Evolutionary conservation across 805 yeast genomes (phyloP), one percentile per base, ranked within the genome.

Genomic region (Candida nonsorbophila): DNA sequence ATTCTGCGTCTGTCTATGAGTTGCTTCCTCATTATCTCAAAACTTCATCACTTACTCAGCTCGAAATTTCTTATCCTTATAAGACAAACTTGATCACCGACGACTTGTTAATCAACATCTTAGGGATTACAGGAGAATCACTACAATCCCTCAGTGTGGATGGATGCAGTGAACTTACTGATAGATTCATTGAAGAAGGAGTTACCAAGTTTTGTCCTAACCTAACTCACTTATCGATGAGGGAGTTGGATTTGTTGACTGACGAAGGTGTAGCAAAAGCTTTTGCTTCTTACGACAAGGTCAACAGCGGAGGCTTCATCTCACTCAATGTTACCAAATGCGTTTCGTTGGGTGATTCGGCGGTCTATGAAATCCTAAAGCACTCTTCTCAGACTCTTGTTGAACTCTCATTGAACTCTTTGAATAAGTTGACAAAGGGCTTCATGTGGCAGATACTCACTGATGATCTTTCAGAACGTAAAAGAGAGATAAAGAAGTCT

Each of bases 91-190:
- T 83, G 20, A 64, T 85, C 1, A 70, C 72, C 16, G 94, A 87
- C 53, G 84, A 82, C 14, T 58, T 77, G 10, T 27, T 90, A 6
- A 67, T 78, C 15, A 76, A 74, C 29, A 52, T 84, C 1, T 45
- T 87, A 16, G 69, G 79, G 1, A 62, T 67, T 6, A 67, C 76
- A 18, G 94, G 95, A 5, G 69, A 71, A 8, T 63, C 77, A 2
- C 56, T 92, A 25, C 62, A 62, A 23, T 49, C 69, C 1, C 59
- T 92, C 17, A 64, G 64, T 12, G 58, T 92, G 10, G 84, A 81
- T 45, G 94, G 94, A 1, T 85, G 95, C 43, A 50, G 76, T 0
- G 77, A 64, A 1, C 55, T 92, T 13, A 79, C 95, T 0, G 95
- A 87, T 46, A 62, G 58, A 1, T 68, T 79, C 33, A 38, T 72